Percentiles rank a stretch among this genome's conserved stretches.
phyloP scores from a whole-genome alignment of 1,139 yeast genomes.

The Candida buenavistaensis region DNA sequence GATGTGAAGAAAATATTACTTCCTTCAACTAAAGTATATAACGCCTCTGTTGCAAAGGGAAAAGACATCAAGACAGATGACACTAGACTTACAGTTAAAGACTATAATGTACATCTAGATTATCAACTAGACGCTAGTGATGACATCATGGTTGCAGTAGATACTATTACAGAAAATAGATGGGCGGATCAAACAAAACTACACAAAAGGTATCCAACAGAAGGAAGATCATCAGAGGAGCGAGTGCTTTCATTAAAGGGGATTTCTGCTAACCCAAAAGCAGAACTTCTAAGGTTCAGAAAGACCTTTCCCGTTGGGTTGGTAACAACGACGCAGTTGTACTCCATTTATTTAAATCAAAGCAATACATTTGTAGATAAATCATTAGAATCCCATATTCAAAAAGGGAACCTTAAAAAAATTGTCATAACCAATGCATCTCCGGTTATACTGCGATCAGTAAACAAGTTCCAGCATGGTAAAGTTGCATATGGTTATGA shows the following conservation, averaged over 20 bases:
- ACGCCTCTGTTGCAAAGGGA: constrained; percentile 14
- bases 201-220: constrained; percentile 22
- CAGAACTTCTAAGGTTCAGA: constrained; percentile 39
- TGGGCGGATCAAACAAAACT: constrained; percentile 40
- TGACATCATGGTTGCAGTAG: constrained; percentile 36
- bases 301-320: constrained; percentile 34
- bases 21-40: constrained; percentile 28
- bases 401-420: constrained; percentile 36
- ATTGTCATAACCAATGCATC: constrained; percentile 47
- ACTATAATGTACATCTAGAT: constrained; percentile 42
- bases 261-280: constrained; percentile 34
- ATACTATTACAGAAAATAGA: constrained; percentile 33
- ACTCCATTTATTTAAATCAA: constrained; percentile 36
- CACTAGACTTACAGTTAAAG: constrained; percentile 22
- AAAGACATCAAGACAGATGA: constrained; percentile 4
- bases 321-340: constrained; percentile 40
- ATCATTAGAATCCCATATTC: constrained; percentile 33
- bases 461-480: constrained; percentile 31
- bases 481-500: constrained; percentile 48
- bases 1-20: constrained; percentile 23
- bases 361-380: constrained; percentile 49
- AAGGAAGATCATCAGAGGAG: constrained; percentile 22
- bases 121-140: constrained; percentile 33
- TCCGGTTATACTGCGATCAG: constrained; percentile 43
- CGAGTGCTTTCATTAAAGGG: constrained; percentile 36